phyloP scores from a whole-genome alignment of 2,329 filamentous ascomycete genomes.

The Periconia sp. region DNA sequence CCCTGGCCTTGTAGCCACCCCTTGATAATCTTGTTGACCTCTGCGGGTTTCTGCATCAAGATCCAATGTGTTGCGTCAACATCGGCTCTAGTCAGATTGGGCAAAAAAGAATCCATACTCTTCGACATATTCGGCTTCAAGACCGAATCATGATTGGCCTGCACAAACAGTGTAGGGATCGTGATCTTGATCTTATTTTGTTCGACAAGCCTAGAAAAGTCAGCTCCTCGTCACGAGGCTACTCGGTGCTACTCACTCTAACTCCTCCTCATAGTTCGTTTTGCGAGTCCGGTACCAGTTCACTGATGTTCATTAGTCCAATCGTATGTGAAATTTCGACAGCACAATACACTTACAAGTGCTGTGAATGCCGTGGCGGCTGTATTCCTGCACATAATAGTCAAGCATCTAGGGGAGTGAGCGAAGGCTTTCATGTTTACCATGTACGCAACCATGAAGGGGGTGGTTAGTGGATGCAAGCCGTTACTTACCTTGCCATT shows the following conservation, averaged over 20 bases:
- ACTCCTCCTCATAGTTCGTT: slow-evolving; percentile 78
- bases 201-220: slow-evolving; percentile 20
- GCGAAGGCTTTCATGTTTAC: slow-evolving; percentile 27
- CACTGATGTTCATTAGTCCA: slow-evolving; percentile 45
- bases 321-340: background rate
- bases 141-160: slow-evolving; percentile 69
- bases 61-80: slow-evolving; percentile 81
- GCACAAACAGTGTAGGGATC: slow-evolving; percentile 70
- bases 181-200: slow-evolving; percentile 33
- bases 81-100: slow-evolving; percentile 64
- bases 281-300: slow-evolving; percentile 84
- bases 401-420: slow-evolving; percentile 52
- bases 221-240: slow-evolving; percentile 4
- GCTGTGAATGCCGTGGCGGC: slow-evolving; percentile 72
- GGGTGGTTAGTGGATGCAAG: background rate
- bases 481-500: slow-evolving; percentile 56
- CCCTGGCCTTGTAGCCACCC: slow-evolving; percentile 66
- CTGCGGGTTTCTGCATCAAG: slow-evolving; percentile 69
- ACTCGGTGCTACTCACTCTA: slow-evolving; percentile 33
- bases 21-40: slow-evolving; percentile 69
- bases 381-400: slow-evolving; percentile 73
- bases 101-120: slow-evolving; percentile 70
- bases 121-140: slow-evolving; percentile 70
- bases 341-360: slow-evolving; percentile 54
- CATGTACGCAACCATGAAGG: background rate